Evolutionary conservation across 1,284 basidiomycete species (phyloP), one percentile per base, ranked within the genome.

Genomic region (Stygiomarasmius scandens): DNA sequence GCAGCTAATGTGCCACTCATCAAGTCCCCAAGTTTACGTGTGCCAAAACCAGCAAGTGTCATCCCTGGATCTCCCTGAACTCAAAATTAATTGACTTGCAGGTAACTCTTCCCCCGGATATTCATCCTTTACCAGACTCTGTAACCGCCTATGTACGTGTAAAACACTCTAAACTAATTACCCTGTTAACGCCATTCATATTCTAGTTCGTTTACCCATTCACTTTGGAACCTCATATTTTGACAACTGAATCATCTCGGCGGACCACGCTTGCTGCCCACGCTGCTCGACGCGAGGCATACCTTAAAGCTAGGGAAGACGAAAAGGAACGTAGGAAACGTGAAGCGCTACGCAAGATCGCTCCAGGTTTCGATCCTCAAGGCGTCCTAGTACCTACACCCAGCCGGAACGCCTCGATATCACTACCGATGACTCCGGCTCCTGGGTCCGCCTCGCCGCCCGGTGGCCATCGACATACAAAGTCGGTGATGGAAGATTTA

Each of bases 121-220:
- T 96, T 20, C 95, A 96, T 66, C 95, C 95, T 0, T 78, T 97
- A 1, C 95, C 95, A 2, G 91, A 94, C 24, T 91, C 90, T 54
- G 89, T 97, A 10, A 88, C 86, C 2, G 84, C 90, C 62, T 97
- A 96, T 68, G 95, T 95, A 70, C 68, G 89, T 73, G 20, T 27
- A 48, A 23, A 16, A 34, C n/a, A 50, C 32, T 6, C 27, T 36
- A 34, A 20, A 22, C 41, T 22, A 36, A 22, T 54, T 23, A 46
- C 48, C 8, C 24, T 9, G 24, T 54, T 10, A 52, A 4, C 38
- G 36, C 24, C 20, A 0, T 8, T 47, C 29, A 19, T 2, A 22
- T 5, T 36, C 4, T 67, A 97, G 95, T 96, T 96, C 66, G 95
- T 92, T 36, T 96, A 97, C 67, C 95, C 95, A 2, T 96, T 93